These are phyloP conservation scores for Cystobasidium slooffiae DNA, from an alignment of 1,284 basidiomycete species.

Conservation along the genomic window DNA sequence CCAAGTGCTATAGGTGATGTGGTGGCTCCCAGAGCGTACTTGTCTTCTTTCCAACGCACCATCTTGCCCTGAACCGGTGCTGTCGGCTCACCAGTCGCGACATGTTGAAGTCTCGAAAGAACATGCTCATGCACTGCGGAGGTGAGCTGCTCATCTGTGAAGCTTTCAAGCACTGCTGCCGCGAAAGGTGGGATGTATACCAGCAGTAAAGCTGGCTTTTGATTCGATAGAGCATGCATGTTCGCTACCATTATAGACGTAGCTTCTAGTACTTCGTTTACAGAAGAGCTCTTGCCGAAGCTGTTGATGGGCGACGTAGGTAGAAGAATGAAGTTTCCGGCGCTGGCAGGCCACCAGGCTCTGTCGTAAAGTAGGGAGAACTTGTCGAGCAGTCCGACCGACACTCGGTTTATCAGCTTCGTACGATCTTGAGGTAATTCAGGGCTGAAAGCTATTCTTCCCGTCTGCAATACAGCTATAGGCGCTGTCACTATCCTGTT, in stretches of 20 bases:
- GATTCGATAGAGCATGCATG: constrained; percentile 42
- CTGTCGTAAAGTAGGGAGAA: constrained; percentile 59
- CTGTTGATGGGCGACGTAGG: constrained; percentile 21
- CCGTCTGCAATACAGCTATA: constrained; percentile 58
- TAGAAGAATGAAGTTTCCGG: constrained; percentile 49
- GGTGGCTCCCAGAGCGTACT: constrained; percentile 61
- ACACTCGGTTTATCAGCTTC: constrained; percentile 55
- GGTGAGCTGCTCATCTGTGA: constrained; percentile 53
- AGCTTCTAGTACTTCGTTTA: constrained; percentile 45
- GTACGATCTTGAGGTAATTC: constrained; percentile 53
- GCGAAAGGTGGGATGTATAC: constrained; percentile 49
- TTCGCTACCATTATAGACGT: constrained; percentile 47
- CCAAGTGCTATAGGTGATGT: constrained; percentile 60
- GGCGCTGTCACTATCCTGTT: constrained; percentile 58
- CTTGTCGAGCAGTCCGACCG: constrained; percentile 61
- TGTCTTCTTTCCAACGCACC: constrained; percentile 60
- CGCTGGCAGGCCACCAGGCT: constrained; percentile 60
- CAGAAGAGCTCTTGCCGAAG: neutral
- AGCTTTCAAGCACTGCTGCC: constrained; percentile 47
- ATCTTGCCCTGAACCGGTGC: constrained; percentile 52
- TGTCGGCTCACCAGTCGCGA: constrained; percentile 46
- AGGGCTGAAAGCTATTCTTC: constrained; percentile 54
- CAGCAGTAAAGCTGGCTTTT: constrained; percentile 48
- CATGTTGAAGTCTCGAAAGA: constrained; percentile 47
- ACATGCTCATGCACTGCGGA: constrained; percentile 57